Base-by-base conservation (phyloP, 768 basidiomycete genomes). In the Steccherinum ochraceum region DNA sequence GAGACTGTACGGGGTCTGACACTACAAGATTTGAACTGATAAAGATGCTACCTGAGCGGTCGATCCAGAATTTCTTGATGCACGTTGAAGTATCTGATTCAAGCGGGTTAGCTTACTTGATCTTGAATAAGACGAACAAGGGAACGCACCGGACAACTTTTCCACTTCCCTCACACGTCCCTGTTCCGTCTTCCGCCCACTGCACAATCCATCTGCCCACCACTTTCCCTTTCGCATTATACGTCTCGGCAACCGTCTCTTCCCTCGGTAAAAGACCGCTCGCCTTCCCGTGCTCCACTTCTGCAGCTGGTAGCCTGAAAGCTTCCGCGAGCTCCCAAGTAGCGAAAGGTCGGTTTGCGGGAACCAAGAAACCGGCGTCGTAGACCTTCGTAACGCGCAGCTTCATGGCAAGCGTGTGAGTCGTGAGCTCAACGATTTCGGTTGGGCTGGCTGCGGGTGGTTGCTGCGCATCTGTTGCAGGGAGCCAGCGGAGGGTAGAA, bases 231-330 rank as follows among this genome's bases (percentile, higher is more conserved):
- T 74, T 69, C 35, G 70, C 64, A 56, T 84, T 77, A 40, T 73
- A 56, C 2, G 86, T 90, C 66, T 91, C 89, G 12, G 91, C 90
- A 1, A 91, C 76, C 0, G 89, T 89, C 67, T 92, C 89, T 58
- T 89, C 82, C 51, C 68, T 59, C 4, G 60, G 61, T 4, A 62
- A 49, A 11, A 50, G 53, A 7, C 62, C 56, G 2, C 81, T 83
- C 0, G 75, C 69, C 16, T 68, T 68, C 1, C 66, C 69, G 35
- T 62, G 56, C 19, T 60, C 52, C 3, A 66, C 59, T 54, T 74
- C 72, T 16, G 70, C 62, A 5, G 58, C 53, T 0, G 71, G 72
- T 0, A 84, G 67, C 45, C 73, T 64, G 24, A 89, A 69, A 20
- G 59, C 69, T 40, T 71, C 64, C 20, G 84, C 81, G 21, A 92